Evolutionary conservation across 495 filamentous ascomycete genomes (phyloP).

Genomic region (Aspergillus leporis): DNA sequence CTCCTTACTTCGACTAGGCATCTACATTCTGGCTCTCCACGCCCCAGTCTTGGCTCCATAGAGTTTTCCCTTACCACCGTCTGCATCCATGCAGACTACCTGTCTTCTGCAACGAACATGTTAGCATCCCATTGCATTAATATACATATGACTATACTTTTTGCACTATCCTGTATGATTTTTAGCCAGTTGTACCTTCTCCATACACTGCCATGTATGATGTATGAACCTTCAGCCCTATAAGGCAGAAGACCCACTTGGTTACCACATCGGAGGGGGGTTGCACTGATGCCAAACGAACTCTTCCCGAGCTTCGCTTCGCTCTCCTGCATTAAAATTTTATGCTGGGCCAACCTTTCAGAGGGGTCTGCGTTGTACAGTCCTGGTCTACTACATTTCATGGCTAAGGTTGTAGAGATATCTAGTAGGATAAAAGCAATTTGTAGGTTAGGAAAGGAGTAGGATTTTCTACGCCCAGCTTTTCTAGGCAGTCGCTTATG

Average conservation of each 20-base stretch:
- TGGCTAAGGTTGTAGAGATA: neutral
- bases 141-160: neutral
- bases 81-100: neutral
- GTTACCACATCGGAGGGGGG: neutral
- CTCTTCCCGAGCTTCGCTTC: neutral
- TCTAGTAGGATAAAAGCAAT: neutral
- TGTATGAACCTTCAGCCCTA: neutral
- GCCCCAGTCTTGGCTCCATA: neutral
- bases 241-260: slow-evolving; percentile 1
- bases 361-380: neutral
- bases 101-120: neutral
- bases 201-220: neutral
- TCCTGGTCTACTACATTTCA: neutral
- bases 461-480: neutral
- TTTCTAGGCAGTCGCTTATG: neutral
- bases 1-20: neutral
- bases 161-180: neutral
- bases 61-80: neutral
- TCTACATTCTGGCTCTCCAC: slow-evolving; percentile 1
- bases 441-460: neutral
- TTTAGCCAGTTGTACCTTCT: neutral
- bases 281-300: neutral
- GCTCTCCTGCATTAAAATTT: neutral
- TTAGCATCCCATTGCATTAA: neutral
- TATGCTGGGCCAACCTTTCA: neutral